phyloP scores from a whole-genome alignment of 2,329 filamentous ascomycete species.

The Cryphonectria radicalis region DNA sequence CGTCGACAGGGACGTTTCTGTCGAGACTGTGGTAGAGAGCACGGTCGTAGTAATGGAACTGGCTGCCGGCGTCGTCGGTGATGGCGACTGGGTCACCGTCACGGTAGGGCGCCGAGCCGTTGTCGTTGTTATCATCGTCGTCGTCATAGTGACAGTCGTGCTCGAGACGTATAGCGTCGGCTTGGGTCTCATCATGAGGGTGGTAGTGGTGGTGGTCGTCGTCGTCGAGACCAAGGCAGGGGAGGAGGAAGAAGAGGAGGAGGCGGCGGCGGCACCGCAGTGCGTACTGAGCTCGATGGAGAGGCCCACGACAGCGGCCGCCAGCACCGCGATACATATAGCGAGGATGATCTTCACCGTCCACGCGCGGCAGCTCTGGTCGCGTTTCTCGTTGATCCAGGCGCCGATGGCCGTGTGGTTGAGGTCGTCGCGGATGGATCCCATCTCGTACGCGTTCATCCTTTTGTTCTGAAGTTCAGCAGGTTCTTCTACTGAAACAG shows the following conservation, averaged over 20 bases:
- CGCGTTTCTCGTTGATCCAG: not conserved
- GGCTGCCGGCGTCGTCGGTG: not conserved
- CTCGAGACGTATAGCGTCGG: conserved; percentile 2
- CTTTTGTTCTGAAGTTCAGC: not conserved
- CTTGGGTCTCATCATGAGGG: not conserved
- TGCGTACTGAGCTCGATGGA: not conserved
- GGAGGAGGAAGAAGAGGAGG: not conserved
- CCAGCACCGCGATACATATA: not conserved
- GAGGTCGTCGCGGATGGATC: not conserved
- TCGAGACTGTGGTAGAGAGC: not conserved
- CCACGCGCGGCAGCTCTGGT: not conserved
- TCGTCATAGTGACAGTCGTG: not conserved
- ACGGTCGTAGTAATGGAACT: not conserved
- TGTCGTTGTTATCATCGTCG: not conserved
- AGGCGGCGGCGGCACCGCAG: not conserved
- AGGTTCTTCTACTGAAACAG: not conserved
- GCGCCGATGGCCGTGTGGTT: not conserved
- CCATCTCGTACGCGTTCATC: not conserved
- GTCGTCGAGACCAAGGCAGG: not conserved
- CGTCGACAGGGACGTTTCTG: not conserved
- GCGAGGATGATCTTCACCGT: conserved; percentile 6
- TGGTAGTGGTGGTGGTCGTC: not conserved
- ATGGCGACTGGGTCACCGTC: not conserved
- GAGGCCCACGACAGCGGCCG: not conserved
- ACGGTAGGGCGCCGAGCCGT: not conserved